A percentile compares a stretch with the other conserved stretches of the same genome.
These are phyloP conservation scores for Zasmidium cellare DNA, from an alignment of 2,329 filamentous ascomycete genomes.

Conservation along the genomic window DNA sequence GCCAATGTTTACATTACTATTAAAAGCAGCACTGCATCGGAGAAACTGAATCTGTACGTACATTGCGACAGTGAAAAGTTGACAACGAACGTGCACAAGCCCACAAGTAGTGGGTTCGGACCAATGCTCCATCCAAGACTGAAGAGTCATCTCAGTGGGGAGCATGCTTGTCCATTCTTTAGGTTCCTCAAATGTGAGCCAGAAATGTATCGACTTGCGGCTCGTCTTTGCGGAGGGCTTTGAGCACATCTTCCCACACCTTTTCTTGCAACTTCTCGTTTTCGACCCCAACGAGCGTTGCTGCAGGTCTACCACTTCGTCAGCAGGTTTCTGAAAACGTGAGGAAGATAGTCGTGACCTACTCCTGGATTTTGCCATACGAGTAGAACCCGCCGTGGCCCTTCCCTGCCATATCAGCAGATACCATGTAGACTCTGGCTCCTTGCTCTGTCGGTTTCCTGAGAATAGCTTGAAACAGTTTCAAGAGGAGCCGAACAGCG, in stretches of 20 bases:
- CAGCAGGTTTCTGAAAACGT: no score
- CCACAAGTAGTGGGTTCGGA: no score
- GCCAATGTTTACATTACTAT: no score
- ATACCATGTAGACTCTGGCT: conserved; percentile 18
- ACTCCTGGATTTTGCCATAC: conserved; percentile 14
- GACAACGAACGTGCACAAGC: no score
- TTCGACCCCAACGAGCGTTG: not conserved
- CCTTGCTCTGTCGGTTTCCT: conserved; percentile 19
- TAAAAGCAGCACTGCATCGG: no score
- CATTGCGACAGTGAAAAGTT: no score
- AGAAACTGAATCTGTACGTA: no score
- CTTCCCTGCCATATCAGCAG: conserved; percentile 9
- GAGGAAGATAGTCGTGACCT: not conserved
- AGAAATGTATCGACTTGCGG: conserved; percentile 2
- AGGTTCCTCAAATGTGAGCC: no score
- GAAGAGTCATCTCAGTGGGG: no score
- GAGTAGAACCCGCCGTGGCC: conserved; percentile 20
- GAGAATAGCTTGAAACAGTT: not conserved
- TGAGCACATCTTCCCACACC: conserved; percentile 3
- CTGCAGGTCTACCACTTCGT: conserved; percentile 1
- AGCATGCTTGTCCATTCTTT: no score
- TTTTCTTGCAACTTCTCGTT: not conserved
- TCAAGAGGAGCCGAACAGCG: no score
- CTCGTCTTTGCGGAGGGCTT: not conserved
- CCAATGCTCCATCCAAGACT: no score